A percentile compares a stretch with the other conserved stretches of the same genome.
These are phyloP conservation scores for Neurospora intermedia DNA, from an alignment of 495 filamentous ascomycete genomes.

Conservation along the genomic window DNA sequence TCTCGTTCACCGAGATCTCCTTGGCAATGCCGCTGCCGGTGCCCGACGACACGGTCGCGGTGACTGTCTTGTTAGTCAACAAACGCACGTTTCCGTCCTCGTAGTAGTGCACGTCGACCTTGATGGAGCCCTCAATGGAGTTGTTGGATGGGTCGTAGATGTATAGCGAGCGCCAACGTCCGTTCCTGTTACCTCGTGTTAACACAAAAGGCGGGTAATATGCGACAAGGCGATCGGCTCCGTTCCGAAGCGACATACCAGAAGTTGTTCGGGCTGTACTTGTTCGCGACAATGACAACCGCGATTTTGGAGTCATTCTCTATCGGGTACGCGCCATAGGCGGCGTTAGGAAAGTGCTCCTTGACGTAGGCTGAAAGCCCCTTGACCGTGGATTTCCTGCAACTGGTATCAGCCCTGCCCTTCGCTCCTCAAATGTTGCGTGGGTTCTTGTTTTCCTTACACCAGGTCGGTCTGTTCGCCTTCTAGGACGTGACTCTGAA, in stretches of 20 bases:
- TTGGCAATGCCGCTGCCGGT: conserved; percentile 59
- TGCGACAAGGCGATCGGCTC: not conserved
- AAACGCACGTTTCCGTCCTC: conserved; percentile 97
- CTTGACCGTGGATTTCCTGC: conserved; percentile 71
- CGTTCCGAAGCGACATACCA: conserved; percentile 48
- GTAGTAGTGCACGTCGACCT: conserved; percentile 96
- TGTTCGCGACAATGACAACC: conserved; percentile 80
- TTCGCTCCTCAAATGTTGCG: not conserved
- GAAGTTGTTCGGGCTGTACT: conserved; percentile 95
- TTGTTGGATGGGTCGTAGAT: conserved; percentile 55
- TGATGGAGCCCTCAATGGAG: conserved; percentile 55
- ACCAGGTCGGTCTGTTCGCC: conserved; percentile 68
- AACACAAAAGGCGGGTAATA: not conserved
- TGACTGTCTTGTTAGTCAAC: conserved; percentile 67
- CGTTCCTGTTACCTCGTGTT: conserved; percentile 53
- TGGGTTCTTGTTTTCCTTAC: conserved; percentile 33
- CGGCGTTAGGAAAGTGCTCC: conserved; percentile 81
- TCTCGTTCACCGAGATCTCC: conserved; percentile 69
- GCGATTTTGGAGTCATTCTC: conserved; percentile 66
- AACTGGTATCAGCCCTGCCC: not conserved
- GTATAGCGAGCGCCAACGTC: conserved; percentile 87
- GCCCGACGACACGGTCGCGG: conserved; percentile 43
- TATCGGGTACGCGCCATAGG: conserved; percentile 70
- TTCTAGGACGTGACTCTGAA: conserved; percentile 73
- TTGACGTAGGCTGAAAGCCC: conserved; percentile 62